phyloP scores from a whole-genome alignment of 208 protist species.

The Tritrichomonas musculus region DNA sequence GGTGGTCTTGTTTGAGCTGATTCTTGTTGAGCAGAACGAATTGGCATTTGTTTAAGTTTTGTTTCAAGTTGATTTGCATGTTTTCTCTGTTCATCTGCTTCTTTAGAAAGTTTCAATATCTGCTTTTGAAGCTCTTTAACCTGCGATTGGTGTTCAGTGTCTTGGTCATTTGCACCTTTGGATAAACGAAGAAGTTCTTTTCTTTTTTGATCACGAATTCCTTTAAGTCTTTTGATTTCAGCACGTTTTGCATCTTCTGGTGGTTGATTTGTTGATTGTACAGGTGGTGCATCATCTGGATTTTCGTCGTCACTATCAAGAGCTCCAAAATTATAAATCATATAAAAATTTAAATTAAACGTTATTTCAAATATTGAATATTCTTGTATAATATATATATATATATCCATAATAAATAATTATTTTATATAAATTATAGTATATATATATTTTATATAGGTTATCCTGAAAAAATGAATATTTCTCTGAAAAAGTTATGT shows the following conservation, averaged over 20 bases:
- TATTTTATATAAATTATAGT: no score
- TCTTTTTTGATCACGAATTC: constrained; percentile 22
- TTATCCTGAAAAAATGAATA: no score
- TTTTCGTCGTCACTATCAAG: neutral
- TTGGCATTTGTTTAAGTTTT: neutral
- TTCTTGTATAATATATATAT: no score
- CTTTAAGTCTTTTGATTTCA: neutral
- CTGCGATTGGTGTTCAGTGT: neutral
- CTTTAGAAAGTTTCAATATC: neutral
- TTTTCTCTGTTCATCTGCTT: neutral
- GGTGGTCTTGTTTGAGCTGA: neutral
- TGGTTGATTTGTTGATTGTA: neutral
- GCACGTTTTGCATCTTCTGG: neutral
- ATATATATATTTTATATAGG: no score
- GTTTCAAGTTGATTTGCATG: neutral
- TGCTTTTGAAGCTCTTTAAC: neutral
- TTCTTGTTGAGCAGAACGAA: neutral
- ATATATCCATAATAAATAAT: no score
- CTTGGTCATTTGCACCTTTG: neutral
- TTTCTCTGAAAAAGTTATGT: no score
- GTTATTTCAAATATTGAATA: no score
- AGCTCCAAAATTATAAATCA: constrained; percentile 19
- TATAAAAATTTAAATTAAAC: neutral
- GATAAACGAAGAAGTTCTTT: neutral
- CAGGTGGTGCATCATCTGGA: neutral